Evolutionary conservation across 2,329 filamentous ascomycete genomes (phyloP).

Genomic region (Aspergillus japonicus): DNA sequence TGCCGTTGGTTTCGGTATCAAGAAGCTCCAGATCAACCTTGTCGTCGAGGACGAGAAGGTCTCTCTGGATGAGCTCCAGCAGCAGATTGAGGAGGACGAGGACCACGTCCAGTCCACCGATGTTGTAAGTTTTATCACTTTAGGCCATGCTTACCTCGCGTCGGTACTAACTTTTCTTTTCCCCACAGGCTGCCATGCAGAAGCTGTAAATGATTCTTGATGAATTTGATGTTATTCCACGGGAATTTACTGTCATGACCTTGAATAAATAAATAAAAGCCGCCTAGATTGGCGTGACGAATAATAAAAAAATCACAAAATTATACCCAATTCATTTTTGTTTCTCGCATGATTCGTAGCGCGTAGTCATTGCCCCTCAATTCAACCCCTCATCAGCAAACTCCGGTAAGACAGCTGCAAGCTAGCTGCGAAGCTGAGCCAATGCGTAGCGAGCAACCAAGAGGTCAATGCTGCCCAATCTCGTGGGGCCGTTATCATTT

Average conservation of each 20-base stretch:
- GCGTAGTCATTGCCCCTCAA: not conserved
- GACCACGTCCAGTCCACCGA: constrained; percentile 96
- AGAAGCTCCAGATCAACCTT: constrained; percentile 98
- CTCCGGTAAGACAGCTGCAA: not conserved
- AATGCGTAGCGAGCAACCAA: not conserved
- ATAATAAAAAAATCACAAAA: constrained; percentile 29
- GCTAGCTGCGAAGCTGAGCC: not conserved
- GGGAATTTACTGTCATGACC: constrained; percentile 39
- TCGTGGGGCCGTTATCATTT: not conserved
- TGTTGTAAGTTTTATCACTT: constrained; percentile 53
- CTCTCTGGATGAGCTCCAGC: constrained; percentile 80
- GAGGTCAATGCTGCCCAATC: not conserved
- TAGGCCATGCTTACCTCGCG: too few species aligned
- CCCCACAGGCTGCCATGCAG: constrained; percentile 69
- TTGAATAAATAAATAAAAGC: constrained; percentile 25
- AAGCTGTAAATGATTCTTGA: constrained; percentile 67
- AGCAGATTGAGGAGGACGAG: constrained; percentile 81
- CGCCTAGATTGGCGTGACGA: constrained; percentile 33
- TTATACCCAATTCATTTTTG: constrained; percentile 17
- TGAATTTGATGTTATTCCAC: constrained; percentile 34
- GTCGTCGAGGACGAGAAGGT: constrained; percentile 98
- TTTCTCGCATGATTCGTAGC: not conserved
- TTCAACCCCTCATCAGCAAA: not conserved
- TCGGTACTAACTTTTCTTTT: constrained; percentile 16
- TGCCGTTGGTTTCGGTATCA: constrained; percentile 93